A percentile compares a stretch with the other conserved stretches of the same genome.
These are phyloP conservation scores for Aspergillus thermomutatus DNA, from an alignment of 2,329 filamentous ascomycete genomes.

Conservation along the genomic window DNA sequence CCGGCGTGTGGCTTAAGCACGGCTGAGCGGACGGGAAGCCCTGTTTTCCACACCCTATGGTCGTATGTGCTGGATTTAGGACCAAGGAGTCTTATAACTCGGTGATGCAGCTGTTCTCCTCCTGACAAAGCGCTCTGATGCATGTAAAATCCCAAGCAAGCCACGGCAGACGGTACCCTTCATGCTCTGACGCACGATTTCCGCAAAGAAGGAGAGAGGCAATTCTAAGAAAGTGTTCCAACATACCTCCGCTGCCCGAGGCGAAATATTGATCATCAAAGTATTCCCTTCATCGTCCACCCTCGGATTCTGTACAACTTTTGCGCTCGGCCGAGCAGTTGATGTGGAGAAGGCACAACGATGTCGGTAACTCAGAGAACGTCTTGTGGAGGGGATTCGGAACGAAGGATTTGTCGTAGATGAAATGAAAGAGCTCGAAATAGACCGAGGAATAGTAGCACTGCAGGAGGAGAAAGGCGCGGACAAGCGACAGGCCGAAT, in stretches of 20 bases:
- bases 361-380: constrained; percentile 12
- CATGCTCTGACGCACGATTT: background rate
- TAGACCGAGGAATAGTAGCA: constrained; percentile 17
- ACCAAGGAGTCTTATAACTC: constrained; percentile 12
- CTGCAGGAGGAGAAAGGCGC: constrained; percentile 23
- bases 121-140: background rate
- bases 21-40: constrained; percentile 47
- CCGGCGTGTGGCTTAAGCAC: constrained; percentile 46
- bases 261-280: constrained; percentile 79
- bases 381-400: background rate
- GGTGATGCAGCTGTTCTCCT: background rate
- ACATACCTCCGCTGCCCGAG: constrained; percentile 72
- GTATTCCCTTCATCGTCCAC: constrained; percentile 79
- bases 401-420: background rate
- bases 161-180: background rate
- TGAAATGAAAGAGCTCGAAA: background rate
- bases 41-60: constrained; percentile 46
- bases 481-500: constrained; percentile 23
- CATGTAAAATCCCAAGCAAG: background rate
- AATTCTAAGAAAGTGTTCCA: constrained; percentile 7
- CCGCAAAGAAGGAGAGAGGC: background rate
- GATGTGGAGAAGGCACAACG: constrained; percentile 35
- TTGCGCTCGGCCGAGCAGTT: constrained; percentile 33
- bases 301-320: constrained; percentile 63
- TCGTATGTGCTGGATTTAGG: constrained; percentile 35